Evolutionary conservation across 352 stramenopile genomes (phyloP).

Genomic region (Halophytophthora batemanensis): DNA sequence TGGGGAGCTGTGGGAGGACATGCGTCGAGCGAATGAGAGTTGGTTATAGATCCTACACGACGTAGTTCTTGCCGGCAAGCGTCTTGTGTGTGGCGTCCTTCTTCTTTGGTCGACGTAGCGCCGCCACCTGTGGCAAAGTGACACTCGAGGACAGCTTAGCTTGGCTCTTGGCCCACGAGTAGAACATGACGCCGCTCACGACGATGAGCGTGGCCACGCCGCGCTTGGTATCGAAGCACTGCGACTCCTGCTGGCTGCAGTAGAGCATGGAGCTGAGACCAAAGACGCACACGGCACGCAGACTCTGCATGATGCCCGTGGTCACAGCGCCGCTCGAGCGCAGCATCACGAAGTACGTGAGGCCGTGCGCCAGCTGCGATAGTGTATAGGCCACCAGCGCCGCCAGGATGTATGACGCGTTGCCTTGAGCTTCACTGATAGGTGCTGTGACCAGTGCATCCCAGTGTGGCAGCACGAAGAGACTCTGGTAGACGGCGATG

Average conservation of each 20-base stretch:
- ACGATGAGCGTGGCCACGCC: constrained; percentile 81
- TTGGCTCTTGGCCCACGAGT: constrained; percentile 83
- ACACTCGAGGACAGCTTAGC: constrained; percentile 27
- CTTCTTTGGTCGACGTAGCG: constrained; percentile 11
- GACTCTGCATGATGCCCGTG: constrained; percentile 86
- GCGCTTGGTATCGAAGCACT: constrained; percentile 84
- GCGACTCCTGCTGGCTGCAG: constrained; percentile 80
- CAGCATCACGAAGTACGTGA: constrained; percentile 86
- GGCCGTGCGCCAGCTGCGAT: constrained; percentile 75
- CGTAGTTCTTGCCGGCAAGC: constrained; percentile 67
- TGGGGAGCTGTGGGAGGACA: background rate
- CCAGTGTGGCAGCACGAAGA: constrained; percentile 80
- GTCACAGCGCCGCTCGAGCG: constrained; percentile 78
- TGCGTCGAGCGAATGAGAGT: too few relatives aligned
- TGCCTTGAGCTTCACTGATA: constrained; percentile 73
- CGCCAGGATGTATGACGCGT: constrained; percentile 50
- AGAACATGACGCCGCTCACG: constrained; percentile 79
- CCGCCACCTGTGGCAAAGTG: constrained; percentile 14
- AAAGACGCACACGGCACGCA: constrained; percentile 85
- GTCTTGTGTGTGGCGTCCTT: constrained; percentile 34
- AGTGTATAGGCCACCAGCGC: constrained; percentile 71
- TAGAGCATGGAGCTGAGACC: constrained; percentile 80
- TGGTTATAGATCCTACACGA: too few relatives aligned
- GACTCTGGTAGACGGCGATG: constrained; percentile 74
- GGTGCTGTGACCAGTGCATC: constrained; percentile 70